phyloP scores from a whole-genome alignment of 208 protist species.

The Trypanosoma conorhini region DNA sequence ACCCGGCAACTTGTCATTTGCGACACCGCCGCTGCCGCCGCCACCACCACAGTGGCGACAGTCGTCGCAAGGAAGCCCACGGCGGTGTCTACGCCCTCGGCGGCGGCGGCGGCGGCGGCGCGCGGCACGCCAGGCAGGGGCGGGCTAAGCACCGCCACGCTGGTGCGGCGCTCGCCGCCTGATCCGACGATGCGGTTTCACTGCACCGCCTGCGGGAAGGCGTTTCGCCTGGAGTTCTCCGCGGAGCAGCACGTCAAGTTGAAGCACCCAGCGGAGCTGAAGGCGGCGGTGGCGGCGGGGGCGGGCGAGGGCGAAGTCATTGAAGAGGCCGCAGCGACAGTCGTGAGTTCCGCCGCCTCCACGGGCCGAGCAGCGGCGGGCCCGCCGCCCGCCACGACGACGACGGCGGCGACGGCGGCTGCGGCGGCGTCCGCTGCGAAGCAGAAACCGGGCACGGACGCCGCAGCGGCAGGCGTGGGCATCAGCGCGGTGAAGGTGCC shows the following conservation, averaged over 20 bases:
- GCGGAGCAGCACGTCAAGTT: constrained; percentile 54
- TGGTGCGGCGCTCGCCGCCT: constrained; percentile 31
- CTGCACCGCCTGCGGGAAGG: constrained; percentile 62
- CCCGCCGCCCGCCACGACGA: too few species aligned
- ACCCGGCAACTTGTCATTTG: constrained; percentile 44
- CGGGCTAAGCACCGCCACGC: constrained; percentile 3
- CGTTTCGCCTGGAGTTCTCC: constrained; percentile 36
- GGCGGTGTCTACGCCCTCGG: not conserved
- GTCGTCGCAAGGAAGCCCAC: not conserved
- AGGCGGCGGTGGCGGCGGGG: constrained; percentile 41
- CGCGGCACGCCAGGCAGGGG: not conserved
- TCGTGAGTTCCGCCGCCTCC: not conserved
- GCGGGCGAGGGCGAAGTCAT: constrained; percentile 56
- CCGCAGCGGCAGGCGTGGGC: not conserved
- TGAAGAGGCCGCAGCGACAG: constrained; percentile 30
- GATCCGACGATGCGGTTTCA: constrained; percentile 52
- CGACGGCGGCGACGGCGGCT: not conserved
- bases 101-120: not conserved
- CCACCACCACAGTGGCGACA: not conserved
- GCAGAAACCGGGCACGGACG: too few species aligned
- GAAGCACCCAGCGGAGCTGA: constrained; percentile 31
- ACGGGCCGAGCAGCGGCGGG: too few species aligned
- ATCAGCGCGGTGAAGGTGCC: constrained; percentile 5
- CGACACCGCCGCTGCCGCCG: too few species aligned
- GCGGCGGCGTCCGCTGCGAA: too few species aligned